These are phyloP conservation scores for Mycena albidolilacea DNA, from an alignment of 768 basidiomycete genomes.

Conservation along the genomic window DNA sequence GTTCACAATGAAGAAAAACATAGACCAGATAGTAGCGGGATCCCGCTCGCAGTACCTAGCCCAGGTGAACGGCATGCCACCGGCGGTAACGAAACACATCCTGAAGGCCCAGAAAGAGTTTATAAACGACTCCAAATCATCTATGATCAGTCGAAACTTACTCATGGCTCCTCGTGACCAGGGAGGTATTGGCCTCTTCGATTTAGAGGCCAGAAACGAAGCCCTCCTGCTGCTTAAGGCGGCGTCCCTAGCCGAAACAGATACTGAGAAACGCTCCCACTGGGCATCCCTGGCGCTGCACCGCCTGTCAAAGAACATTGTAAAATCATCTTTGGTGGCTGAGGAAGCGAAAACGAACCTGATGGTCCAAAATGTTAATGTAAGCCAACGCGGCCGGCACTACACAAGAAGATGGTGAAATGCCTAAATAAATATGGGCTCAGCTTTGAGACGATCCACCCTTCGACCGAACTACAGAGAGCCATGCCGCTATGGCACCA, in stretches of 20 bases:
- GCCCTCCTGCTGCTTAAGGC: not conserved
- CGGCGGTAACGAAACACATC: not conserved
- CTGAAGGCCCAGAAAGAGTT: not conserved
- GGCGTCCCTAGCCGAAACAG: not conserved
- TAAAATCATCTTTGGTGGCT: not conserved
- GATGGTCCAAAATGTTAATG: not conserved
- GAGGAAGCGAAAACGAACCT: not conserved
- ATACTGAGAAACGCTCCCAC: not conserved
- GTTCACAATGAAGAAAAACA: not conserved
- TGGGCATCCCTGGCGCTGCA: not conserved
- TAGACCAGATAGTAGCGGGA: not conserved
- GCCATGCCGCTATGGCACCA: slow-evolving; percentile 6
- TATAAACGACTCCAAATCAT: not conserved
- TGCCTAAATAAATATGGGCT: slow-evolving; percentile 2
- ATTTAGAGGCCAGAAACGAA: not conserved
- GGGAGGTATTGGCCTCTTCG: not conserved
- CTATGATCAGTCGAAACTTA: not conserved
- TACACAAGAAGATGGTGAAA: not conserved
- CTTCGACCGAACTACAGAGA: not conserved
- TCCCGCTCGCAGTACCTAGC: no score
- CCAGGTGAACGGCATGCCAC: no score
- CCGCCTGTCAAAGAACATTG: not conserved
- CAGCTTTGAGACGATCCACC: not conserved
- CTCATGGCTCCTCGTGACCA: not conserved
- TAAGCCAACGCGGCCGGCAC: not conserved